Evolutionary conservation across 257 asterid species (phyloP).

Genomic region (Nicotiana undulata): DNA sequence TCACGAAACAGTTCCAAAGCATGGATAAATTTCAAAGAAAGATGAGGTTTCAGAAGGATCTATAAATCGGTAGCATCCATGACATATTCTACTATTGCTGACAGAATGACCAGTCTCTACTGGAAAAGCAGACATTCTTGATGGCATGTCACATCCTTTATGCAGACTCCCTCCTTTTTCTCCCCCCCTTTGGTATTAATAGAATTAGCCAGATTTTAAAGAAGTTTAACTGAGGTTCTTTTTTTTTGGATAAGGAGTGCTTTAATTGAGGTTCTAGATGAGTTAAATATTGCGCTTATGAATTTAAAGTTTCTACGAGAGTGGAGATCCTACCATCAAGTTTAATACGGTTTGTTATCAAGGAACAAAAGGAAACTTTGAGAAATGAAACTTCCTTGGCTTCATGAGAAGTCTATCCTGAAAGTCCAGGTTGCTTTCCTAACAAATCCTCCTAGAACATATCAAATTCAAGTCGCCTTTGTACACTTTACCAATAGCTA

Average conservation of each 20-base stretch:
- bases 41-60: not conserved
- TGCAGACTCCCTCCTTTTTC: not conserved
- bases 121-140: not conserved
- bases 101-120: not conserved
- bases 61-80: not conserved
- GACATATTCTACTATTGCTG: not conserved
- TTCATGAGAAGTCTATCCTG: not conserved
- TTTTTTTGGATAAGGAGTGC: not conserved
- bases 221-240: not conserved
- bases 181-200: not conserved
- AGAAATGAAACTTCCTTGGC: not conserved
- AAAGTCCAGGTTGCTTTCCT: not conserved
- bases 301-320: not conserved
- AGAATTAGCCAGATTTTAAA: not conserved
- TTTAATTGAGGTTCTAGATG: not conserved
- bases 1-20: not conserved
- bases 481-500: not conserved
- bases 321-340: not conserved
- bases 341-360: not conserved
- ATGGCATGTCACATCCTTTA: not conserved
- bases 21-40: not conserved
- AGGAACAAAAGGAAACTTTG: not conserved
- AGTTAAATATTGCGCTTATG: not conserved
- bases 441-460: not conserved
- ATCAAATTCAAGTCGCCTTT: not conserved